A percentile compares a stretch with the other conserved stretches of the same genome.
These are phyloP conservation scores for Cladobotryum protrusum DNA, from an alignment of 2,329 filamentous ascomycete species.

Conservation along the genomic window DNA sequence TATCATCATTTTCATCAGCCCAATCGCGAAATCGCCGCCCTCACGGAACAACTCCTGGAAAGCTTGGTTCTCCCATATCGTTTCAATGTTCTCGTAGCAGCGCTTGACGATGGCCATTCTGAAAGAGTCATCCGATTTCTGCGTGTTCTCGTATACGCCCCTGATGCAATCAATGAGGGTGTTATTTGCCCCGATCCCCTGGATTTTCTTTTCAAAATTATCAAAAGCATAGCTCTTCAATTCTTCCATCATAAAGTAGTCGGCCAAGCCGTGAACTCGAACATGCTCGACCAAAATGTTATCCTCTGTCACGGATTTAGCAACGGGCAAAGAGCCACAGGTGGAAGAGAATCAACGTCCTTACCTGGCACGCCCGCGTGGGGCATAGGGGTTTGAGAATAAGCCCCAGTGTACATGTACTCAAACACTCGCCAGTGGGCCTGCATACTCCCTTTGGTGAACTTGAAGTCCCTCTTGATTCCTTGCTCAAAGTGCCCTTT, in stretches of 20 bases:
- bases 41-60: conserved; percentile 6
- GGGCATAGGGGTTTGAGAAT: neutral
- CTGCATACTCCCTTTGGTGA: conserved; percentile 7
- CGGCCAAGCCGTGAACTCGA: conserved; percentile 6
- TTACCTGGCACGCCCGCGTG: no score
- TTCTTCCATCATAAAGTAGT: neutral
- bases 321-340: no score
- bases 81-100: neutral
- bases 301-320: neutral
- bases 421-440: conserved; percentile 10
- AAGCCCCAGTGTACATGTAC: conserved; percentile 13
- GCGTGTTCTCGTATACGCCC: conserved; percentile 1
- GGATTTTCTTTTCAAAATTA: neutral
- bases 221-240: neutral
- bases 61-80: neutral
- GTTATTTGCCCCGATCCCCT: neutral
- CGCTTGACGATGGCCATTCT: neutral
- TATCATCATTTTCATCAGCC: neutral
- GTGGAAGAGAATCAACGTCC: no score
- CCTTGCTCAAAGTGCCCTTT: neutral
- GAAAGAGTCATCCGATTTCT: neutral
- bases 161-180: conserved; percentile 2
- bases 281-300: conserved; percentile 3
- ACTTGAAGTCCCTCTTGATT: conserved; percentile 4
- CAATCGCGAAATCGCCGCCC: conserved; percentile 6